Evolutionary conservation across 2,329 filamentous ascomycete species (phyloP).

Genomic region (Aureobasidium sp.): DNA sequence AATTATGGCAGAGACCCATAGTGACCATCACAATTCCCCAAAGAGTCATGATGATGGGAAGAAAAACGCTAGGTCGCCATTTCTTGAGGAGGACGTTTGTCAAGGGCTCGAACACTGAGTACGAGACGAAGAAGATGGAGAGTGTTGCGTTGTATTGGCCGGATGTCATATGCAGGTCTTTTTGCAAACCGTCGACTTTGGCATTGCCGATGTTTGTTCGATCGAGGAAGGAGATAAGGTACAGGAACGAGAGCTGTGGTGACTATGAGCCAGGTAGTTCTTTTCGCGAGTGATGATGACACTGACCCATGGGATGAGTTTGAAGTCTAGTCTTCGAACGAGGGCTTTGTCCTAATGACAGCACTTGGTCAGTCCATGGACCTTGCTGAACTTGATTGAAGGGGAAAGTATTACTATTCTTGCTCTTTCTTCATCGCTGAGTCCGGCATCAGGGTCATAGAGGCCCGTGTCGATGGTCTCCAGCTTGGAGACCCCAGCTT

Average conservation of each 20-base stretch:
- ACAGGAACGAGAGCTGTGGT: conserved; percentile 56
- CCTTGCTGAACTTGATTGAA: background rate
- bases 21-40: conserved; percentile 63
- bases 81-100: conserved; percentile 76
- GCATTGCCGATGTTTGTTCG: conserved; percentile 73
- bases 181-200: conserved; percentile 47
- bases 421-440: conserved; percentile 55
- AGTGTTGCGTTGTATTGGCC: conserved; percentile 49
- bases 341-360: conserved; percentile 49
- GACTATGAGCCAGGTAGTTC: background rate
- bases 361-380: background rate
- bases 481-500: background rate
- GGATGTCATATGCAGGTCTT: conserved; percentile 54
- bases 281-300: background rate
- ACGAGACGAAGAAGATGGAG: conserved; percentile 10
- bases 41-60: conserved; percentile 37
- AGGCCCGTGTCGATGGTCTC: background rate
- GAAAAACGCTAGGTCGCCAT: conserved; percentile 64
- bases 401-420: conserved; percentile 42
- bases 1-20: conserved; percentile 18
- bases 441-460: conserved; percentile 53
- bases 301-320: conserved; percentile 50
- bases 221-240: conserved; percentile 63
- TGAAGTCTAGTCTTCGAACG: conserved; percentile 52
- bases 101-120: conserved; percentile 35